Base-by-base conservation (phyloP, 2,329 filamentous ascomycete species). In the Apiospora marii region DNA sequence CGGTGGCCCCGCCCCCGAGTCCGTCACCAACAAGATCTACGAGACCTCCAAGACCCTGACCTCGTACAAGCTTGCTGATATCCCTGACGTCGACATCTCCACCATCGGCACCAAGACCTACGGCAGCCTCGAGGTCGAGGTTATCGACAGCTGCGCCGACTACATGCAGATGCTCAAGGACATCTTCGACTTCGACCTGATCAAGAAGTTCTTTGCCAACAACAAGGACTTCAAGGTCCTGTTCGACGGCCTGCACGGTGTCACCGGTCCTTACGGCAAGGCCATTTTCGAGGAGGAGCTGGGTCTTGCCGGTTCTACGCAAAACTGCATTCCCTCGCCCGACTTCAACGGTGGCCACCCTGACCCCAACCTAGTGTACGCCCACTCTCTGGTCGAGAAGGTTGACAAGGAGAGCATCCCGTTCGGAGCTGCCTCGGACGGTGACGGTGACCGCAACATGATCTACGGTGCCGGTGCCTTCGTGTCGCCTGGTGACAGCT, bases 381-480 rank as follows among this genome's bases (percentile, higher is more conserved):
- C 96, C 43, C 94, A 97, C 85, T 96, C 94, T 71, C 90, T 74
- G 69, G 96, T 99, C 73, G 94, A 98, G 80, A 93, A 92, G 74
- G 96, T 99, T 58, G 95, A 99, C 84, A 94, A 94, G 87, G 92
- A 94, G 79, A 90, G 91, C 73, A 95, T 99, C 76, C 96, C 97
- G 81, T 99, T 99, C 79, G 96, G 96, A 80, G 96, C 96, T 73
- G 96, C 96, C 68, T 97, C 94, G 75, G 96, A 99, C 78, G 96
- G 96, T 78, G 96, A 99, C 79, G 96, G 96, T 80, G 96, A 99
- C 87, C 94, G 96, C 79, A 99, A 99, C 91, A 99, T 99, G 96
- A 99, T 99, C 81, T 99, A 99, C 85, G 96, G 96, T 75, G 95
- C 96, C 77, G 96, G 97, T 80, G 92, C 93, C 64, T 99, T 99